Evolutionary conservation across 352 stramenopile genomes (phyloP).

Genomic region (Phytophthora sp.): DNA sequence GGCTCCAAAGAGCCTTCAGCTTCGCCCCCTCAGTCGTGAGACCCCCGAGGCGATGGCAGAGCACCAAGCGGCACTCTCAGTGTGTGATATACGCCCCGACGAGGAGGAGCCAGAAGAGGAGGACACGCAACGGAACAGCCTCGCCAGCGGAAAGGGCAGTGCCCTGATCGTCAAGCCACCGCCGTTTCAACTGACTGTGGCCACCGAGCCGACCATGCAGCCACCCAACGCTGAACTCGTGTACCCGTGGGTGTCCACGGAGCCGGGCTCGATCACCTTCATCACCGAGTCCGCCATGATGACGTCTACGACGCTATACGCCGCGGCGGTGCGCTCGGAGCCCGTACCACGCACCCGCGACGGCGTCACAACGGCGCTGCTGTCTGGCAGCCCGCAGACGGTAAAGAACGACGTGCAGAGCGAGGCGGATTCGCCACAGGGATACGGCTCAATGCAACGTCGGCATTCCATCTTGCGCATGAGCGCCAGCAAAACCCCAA

Average conservation of each 20-base stretch:
- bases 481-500: conserved; percentile 42
- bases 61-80: conserved; percentile 14
- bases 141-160: conserved; percentile 12
- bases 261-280: conserved; percentile 18
- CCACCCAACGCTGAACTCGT: conserved; percentile 30
- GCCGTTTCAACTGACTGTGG: conserved; percentile 25
- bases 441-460: conserved; percentile 41
- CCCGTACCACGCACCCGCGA: conserved; percentile 19
- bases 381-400: conserved; percentile 14
- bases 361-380: conserved; percentile 32
- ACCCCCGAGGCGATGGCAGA: conserved; percentile 30
- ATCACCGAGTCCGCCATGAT: conserved; percentile 29
- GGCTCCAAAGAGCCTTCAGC: conserved; percentile 18
- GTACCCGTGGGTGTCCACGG: conserved; percentile 33
- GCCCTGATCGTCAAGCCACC: conserved; percentile 38
- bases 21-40: conserved; percentile 7
- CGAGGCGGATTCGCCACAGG: conserved; percentile 20
- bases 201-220: conserved; percentile 13
- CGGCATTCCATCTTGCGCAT: conserved; percentile 74
- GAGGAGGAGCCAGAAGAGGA: conserved; percentile 45
- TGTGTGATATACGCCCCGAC: conserved; percentile 24
- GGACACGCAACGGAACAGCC: conserved; percentile 22
- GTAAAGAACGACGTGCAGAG: conserved; percentile 8
- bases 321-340: conserved; percentile 27
- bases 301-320: conserved; percentile 27